Evolutionary conservation across 768 basidiomycete genomes (phyloP), one percentile per base, ranked within the genome.

Genomic region (Russula abietina): DNA sequence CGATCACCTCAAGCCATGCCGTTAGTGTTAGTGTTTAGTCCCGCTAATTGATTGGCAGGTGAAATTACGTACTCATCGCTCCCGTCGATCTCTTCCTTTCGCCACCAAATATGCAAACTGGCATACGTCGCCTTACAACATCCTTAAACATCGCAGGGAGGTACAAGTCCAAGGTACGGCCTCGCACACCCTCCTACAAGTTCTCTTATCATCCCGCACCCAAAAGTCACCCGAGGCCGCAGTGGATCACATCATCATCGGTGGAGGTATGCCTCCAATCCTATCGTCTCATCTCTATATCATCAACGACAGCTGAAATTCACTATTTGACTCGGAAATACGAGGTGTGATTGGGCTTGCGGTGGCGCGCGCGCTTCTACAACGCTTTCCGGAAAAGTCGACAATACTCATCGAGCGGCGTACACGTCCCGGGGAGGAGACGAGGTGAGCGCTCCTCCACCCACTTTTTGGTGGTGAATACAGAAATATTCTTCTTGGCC

Each of bases 241-340:
- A 1, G 85, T 95, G 33, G 96, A 98, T 71, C 87, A 89, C 72
- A 76, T 97, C 26, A 82, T 98, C 17, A 79, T 98, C 26, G 96
- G 96, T 12, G 96, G 88, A 76, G 96, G 93, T 83, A 66, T 66
- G 73, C n/a, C 10, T 22, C 49, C 26, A 16, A 60, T 4, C n/a
- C 36, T 28, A 32, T 45, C 38, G 1, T 28, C 38, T 38, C 38
- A 1, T 28, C 55, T 54, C 55, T 36, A 32, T 28, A 17, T 4
- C 19, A 2, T n/a, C 38, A 5, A 12, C 24, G 19, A 32, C 1
- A 2, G 3, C 45, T 48, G n/a, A 58, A 12, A 45, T 22, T 51
- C 9, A 9, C 19, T 52, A 8, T 48, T 10, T 9, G 22, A 10
- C 33, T 2, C 22, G 33, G 19, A 22, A 22, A 46, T 17, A n/a